Conservation (phyloP, 2,329 filamentous ascomycete genomes). For the Cadophora sp. region DNA sequence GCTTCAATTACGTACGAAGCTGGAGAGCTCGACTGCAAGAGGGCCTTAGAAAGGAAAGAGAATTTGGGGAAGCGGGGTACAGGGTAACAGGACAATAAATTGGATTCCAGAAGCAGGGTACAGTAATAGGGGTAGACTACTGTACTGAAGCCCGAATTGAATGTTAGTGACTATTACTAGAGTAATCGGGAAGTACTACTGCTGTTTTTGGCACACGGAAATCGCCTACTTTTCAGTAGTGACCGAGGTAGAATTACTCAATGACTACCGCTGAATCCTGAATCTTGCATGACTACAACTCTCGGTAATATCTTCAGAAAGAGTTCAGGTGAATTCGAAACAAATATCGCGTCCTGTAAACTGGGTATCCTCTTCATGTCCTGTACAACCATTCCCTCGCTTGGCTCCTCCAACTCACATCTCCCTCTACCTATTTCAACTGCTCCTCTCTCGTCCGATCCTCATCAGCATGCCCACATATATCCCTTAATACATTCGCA, state of each 20-base stretch:
- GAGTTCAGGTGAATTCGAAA: too few relatives aligned
- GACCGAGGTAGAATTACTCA: too few relatives aligned
- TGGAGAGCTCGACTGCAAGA: background rate
- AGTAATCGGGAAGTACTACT: background rate
- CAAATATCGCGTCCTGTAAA: background rate
- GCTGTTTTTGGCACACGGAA: background rate
- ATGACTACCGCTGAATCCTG: too few relatives aligned
- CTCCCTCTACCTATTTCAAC: background rate
- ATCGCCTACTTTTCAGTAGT: background rate
- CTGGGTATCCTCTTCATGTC: background rate
- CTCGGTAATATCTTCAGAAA: too few relatives aligned
- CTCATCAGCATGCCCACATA: background rate
- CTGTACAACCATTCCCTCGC: background rate
- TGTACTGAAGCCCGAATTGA: too few relatives aligned
- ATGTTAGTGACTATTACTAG: too few relatives aligned
- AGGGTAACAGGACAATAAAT: background rate
- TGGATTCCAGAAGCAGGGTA: too few relatives aligned
- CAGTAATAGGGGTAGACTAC: too few relatives aligned
- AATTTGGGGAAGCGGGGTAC: background rate
- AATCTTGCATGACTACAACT: too few relatives aligned
- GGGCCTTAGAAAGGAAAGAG: background rate
- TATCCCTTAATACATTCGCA: background rate
- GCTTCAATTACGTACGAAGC: background rate
- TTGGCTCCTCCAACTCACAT: too few relatives aligned
- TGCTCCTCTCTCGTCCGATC: background rate